Percentiles rank a stretch among this genome's conserved stretches.
These are phyloP conservation scores for Globisporangium recalcitrans DNA, from an alignment of 352 stramenopile species.

Conservation along the genomic window DNA sequence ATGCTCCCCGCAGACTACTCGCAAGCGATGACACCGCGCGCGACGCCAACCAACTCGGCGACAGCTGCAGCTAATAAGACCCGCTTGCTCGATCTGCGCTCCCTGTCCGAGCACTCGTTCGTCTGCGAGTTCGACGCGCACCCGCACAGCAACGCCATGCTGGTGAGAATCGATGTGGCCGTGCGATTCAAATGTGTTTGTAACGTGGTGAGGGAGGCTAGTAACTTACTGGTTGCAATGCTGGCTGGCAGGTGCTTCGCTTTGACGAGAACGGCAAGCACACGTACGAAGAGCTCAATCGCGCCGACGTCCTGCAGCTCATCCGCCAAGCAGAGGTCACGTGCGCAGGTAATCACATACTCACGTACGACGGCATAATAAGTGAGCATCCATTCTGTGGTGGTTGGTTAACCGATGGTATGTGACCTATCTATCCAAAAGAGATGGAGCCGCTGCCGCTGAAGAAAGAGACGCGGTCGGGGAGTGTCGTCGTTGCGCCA, in stretches of 20 bases:
- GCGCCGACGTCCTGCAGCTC: conserved; percentile 25
- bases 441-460: neutral
- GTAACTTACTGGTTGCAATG: neutral
- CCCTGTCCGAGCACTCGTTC: neutral
- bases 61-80: neutral
- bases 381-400: too few relatives aligned
- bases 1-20: conserved; percentile 13
- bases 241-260: conserved; percentile 16
- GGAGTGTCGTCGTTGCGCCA: conserved; percentile 11
- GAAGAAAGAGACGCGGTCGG: conserved; percentile 12
- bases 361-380: too few relatives aligned
- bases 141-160: conserved; percentile 17
- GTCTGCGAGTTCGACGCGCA: conserved; percentile 10
- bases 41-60: neutral
- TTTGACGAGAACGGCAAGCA: conserved; percentile 27
- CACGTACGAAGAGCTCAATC: conserved; percentile 23
- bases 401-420: neutral
- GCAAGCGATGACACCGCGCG: conserved; percentile 15
- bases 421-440: neutral
- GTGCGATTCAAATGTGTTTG: too few relatives aligned
- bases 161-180: conserved; percentile 10
- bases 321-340: conserved; percentile 24
- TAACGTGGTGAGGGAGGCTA: too few relatives aligned
- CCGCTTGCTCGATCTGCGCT: neutral
- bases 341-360: conserved; percentile 4